phyloP scores from a whole-genome alignment of 805 yeast species.

The Cyberlindnera lachancei region DNA sequence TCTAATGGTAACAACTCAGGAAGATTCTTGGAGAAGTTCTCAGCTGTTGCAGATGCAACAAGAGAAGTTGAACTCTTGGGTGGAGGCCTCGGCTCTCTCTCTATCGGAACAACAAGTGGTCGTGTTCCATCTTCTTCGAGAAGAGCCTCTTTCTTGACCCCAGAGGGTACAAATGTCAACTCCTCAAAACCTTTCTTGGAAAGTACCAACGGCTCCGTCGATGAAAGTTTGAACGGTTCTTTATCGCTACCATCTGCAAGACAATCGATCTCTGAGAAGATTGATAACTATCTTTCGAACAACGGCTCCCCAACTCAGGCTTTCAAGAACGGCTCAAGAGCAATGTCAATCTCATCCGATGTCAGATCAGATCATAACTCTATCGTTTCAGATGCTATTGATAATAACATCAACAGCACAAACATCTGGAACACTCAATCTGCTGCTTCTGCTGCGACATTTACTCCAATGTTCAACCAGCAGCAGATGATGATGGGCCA shows the following conservation, averaged over 20 bases:
- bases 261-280: conserved; percentile 40
- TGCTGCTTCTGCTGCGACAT: conserved; percentile 52
- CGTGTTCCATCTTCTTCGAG: conserved; percentile 35
- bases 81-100: conserved; percentile 34
- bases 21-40: conserved; percentile 53
- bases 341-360: conserved; percentile 22
- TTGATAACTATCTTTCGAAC: conserved; percentile 47
- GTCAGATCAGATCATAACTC: conserved; percentile 30
- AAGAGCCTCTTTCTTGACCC: conserved; percentile 43
- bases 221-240: conserved; percentile 22
- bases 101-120: conserved; percentile 26
- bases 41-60: conserved; percentile 62
- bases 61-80: conserved; percentile 50
- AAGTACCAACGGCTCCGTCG: conserved; percentile 22
- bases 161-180: conserved; percentile 21
- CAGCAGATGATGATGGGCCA: conserved; percentile 10
- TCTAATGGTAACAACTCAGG: conserved; percentile 25
- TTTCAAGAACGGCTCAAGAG: conserved; percentile 19
- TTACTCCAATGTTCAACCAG: conserved; percentile 37
- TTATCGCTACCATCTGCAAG: conserved; percentile 11
- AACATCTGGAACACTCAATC: conserved; percentile 64
- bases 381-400: conserved; percentile 22
- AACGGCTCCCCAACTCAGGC: conserved; percentile 32
- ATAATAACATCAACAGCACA: conserved; percentile 11
- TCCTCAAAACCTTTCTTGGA: conserved; percentile 21